A percentile compares a stretch with the other conserved stretches of the same genome.
Conservation (phyloP, 2,329 filamentous ascomycete species). For the Grosmannia clavigera region DNA sequence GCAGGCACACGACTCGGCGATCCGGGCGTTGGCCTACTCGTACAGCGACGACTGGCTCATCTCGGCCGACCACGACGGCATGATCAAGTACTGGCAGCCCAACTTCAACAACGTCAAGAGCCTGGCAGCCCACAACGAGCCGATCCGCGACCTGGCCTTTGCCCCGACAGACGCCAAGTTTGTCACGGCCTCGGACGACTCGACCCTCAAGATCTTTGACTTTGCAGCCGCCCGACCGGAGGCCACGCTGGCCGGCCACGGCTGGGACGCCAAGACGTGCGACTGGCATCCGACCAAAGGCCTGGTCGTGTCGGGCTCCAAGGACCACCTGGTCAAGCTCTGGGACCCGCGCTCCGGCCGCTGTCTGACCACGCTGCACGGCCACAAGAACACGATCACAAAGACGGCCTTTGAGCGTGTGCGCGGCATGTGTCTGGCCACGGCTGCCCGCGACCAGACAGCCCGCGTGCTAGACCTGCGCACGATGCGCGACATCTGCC, state of each 20-base stretch:
- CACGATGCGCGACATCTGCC: constrained; percentile 95
- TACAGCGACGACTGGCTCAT: constrained; percentile 96
- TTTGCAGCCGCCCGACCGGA: constrained; percentile 81
- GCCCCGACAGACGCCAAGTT: constrained; percentile 93
- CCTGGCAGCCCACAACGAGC: constrained; percentile 79
- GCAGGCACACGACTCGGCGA: constrained; percentile 87
- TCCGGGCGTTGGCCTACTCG: constrained; percentile 75
- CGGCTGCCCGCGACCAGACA: constrained; percentile 84
- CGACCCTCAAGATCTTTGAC: constrained; percentile 88
- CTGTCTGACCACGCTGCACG: constrained; percentile 86
- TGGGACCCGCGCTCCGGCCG: constrained; percentile 93
- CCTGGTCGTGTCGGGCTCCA: constrained; percentile 86
- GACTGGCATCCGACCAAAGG: constrained; percentile 98
- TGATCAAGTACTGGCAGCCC: constrained; percentile 97
- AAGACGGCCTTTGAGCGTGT: constrained; percentile 84
- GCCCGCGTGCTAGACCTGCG: constrained; percentile 88
- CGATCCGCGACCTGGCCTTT: constrained; percentile 84
- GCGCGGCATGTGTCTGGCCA: constrained; percentile 74
- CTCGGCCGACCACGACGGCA: constrained; percentile 86
- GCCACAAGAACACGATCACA: constrained; percentile 94
- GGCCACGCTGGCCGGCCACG: constrained; percentile 77
- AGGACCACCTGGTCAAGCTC: constrained; percentile 93
- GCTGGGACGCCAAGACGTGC: constrained; percentile 93
- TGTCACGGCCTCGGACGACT: constrained; percentile 90
- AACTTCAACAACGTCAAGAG: constrained; percentile 99